Evolutionary conservation across 23 red algal genomes (phyloP).

Genomic region (Gracilaria vermiculophylla): DNA sequence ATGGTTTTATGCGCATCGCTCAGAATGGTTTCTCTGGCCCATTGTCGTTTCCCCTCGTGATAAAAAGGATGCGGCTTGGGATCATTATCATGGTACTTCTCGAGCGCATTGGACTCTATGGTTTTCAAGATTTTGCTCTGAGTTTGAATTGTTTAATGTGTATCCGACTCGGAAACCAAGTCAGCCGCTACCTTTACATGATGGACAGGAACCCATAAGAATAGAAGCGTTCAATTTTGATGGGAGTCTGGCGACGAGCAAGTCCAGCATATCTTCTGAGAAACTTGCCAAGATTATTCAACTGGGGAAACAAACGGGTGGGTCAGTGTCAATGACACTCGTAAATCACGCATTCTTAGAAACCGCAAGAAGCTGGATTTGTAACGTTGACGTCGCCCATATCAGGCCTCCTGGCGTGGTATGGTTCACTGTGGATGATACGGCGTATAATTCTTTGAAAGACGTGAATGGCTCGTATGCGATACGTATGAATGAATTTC

Average conservation of each 20-base stretch:
- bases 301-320: constrained; percentile 32
- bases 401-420: constrained; percentile 76
- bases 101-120: constrained; percentile 73
- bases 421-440: constrained; percentile 67
- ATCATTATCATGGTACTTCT: constrained; percentile 17
- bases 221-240: constrained; percentile 47
- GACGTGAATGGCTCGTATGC: constrained; percentile 41
- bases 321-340: constrained; percentile 66
- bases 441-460: constrained; percentile 25
- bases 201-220: background rate
- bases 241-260: background rate
- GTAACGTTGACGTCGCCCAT: constrained; percentile 70
- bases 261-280: constrained; percentile 1
- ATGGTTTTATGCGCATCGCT: constrained; percentile 63
- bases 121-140: constrained; percentile 69
- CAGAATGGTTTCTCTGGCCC: constrained; percentile 79
- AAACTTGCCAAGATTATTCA: constrained; percentile 41
- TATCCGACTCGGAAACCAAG: constrained; percentile 23
- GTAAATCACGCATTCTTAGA: constrained; percentile 69
- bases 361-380: constrained; percentile 71
- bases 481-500: constrained; percentile 55
- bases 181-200: background rate
- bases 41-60: constrained; percentile 43
- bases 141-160: constrained; percentile 40
- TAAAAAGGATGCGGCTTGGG: constrained; percentile 62